These are phyloP conservation scores for Colletotrichum sidae DNA, from an alignment of 2,329 filamentous ascomycete genomes.

Conservation along the genomic window DNA sequence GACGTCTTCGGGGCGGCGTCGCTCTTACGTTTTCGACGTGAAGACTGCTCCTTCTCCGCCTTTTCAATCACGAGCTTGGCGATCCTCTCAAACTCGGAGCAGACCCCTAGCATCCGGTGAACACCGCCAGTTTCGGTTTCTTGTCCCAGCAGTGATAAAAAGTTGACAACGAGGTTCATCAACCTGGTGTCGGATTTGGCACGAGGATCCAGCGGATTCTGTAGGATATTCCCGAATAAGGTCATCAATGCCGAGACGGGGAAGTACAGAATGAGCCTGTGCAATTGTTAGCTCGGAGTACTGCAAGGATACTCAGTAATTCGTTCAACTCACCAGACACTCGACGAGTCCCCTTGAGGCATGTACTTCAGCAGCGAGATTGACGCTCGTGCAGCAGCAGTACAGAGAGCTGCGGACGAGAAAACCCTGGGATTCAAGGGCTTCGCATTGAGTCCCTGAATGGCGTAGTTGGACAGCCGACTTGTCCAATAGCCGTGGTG, in stretches of 20 bases:
- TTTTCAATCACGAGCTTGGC: conserved; percentile 92
- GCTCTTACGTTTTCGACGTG: conserved; percentile 86
- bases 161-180: conserved; percentile 94
- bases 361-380: conserved; percentile 97
- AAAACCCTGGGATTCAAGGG: conserved; percentile 95
- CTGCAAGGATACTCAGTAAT: not conserved
- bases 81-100: conserved; percentile 96
- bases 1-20: conserved; percentile 55
- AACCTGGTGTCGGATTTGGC: conserved; percentile 89
- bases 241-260: conserved; percentile 95
- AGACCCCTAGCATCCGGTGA: conserved; percentile 92
- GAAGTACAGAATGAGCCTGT: conserved; percentile 91
- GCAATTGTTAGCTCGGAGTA: conserved; percentile 43
- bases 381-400: conserved; percentile 90
- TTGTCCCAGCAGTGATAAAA: conserved; percentile 87
- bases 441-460: conserved; percentile 90
- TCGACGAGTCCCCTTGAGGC: conserved; percentile 92
- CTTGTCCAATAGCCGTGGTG: conserved; percentile 99
- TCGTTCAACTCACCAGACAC: conserved; percentile 82
- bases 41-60: conserved; percentile 84
- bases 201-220: conserved; percentile 90
- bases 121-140: conserved; percentile 93
- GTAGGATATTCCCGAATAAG: conserved; percentile 93
- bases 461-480: conserved; percentile 91
- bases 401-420: conserved; percentile 91